A percentile compares a stretch with the other conserved stretches of the same genome.
Evolutionary conservation across 768 basidiomycete species (phyloP).

Genomic region (Tylopilus felleus): DNA sequence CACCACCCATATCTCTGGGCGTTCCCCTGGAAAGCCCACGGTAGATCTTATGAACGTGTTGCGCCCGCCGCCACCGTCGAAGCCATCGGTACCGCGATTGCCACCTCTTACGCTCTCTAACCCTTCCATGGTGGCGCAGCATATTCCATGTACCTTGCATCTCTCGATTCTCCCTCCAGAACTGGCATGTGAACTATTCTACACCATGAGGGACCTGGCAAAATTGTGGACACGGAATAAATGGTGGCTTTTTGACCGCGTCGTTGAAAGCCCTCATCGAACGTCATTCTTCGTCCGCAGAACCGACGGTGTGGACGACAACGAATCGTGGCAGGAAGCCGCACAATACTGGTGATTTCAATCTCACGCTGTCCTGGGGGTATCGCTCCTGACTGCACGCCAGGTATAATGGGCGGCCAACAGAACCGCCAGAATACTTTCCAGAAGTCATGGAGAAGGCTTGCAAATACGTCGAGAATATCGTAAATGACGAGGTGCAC

Average conservation of each 20-base stretch:
- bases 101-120: slow-evolving; percentile 63
- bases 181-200: slow-evolving; percentile 72
- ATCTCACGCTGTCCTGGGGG: background rate
- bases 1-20: slow-evolving; percentile 8
- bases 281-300: slow-evolving; percentile 71
- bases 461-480: slow-evolving; percentile 61
- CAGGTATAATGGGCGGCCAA: slow-evolving; percentile 79
- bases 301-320: slow-evolving; percentile 40
- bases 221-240: slow-evolving; percentile 66
- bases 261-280: slow-evolving; percentile 84
- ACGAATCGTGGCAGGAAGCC: slow-evolving; percentile 63
- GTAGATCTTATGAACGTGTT: slow-evolving; percentile 57
- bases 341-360: slow-evolving; percentile 66
- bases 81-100: slow-evolving; percentile 34
- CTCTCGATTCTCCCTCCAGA: slow-evolving; percentile 65
- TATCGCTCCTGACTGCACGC: slow-evolving; percentile 6
- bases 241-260: slow-evolving; percentile 81
- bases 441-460: slow-evolving; percentile 75
- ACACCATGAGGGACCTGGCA: slow-evolving; percentile 64
- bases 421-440: slow-evolving; percentile 54
- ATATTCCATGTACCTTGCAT: slow-evolving; percentile 78
- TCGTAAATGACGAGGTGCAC: slow-evolving; percentile 69
- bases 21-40: slow-evolving; percentile 30
- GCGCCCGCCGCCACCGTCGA: slow-evolving; percentile 43
- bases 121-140: slow-evolving; percentile 59